These are phyloP conservation scores for Mycena rosella DNA, from an alignment of 768 basidiomycete species.

Conservation along the genomic window DNA sequence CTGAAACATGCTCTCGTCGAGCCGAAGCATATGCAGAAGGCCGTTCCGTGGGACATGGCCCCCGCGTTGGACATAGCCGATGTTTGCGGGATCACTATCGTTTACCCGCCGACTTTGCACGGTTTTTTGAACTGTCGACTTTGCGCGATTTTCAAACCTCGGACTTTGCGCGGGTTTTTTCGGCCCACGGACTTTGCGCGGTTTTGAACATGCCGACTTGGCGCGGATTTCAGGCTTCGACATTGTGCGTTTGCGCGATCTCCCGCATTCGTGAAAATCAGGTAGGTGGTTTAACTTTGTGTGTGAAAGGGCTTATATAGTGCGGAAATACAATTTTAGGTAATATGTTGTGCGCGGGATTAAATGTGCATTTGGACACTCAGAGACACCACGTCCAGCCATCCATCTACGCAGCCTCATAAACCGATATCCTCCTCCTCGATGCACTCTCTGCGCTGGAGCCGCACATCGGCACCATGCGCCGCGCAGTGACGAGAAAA, in stretches of 20 bases:
- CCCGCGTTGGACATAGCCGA: not conserved
- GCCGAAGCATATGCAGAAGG: slow-evolving; percentile 5
- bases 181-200: not conserved
- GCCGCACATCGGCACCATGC: slow-evolving; percentile 78
- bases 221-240: no score
- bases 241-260: no score
- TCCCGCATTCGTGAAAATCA: no score
- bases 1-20: not conserved
- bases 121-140: no score
- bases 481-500: slow-evolving; percentile 68
- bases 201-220: not conserved
- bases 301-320: no score
- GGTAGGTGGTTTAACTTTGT: no score
- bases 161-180: not conserved
- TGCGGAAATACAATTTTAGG: no score
- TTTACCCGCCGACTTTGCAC: no score
- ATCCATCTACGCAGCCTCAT: slow-evolving; percentile 82
- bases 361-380: no score
- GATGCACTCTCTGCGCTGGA: slow-evolving; percentile 85
- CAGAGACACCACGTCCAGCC: no score
- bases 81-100: no score
- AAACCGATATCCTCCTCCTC: slow-evolving; percentile 75
- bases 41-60: not conserved
- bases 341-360: no score
- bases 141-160: not conserved